A percentile compares a stretch with the other conserved stretches of the same genome.
These are phyloP conservation scores for Bruguiera sexangula DNA, from an alignment of 345 rosid species.

Conservation along the genomic window DNA sequence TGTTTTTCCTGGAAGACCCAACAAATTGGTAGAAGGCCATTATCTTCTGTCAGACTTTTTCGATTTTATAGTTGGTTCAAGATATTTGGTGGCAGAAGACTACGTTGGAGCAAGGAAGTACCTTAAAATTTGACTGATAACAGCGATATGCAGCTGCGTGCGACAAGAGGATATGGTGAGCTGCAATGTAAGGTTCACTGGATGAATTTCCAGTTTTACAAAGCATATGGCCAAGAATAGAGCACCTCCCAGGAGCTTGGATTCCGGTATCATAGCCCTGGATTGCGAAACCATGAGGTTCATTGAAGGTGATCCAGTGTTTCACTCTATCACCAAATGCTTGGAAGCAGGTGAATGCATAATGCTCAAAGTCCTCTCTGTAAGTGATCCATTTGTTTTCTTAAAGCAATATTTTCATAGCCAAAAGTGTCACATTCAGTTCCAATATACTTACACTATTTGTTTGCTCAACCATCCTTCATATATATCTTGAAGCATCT, in stretches of 20 bases:
- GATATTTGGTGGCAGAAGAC: not conserved
- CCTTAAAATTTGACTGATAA: constrained; percentile 68
- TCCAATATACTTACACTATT: constrained; percentile 50
- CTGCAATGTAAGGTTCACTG: constrained; percentile 69
- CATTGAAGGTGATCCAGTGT: constrained; percentile 91
- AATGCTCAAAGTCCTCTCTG: constrained; percentile 73
- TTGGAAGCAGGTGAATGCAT: constrained; percentile 72
- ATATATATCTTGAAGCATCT: constrained; percentile 77
- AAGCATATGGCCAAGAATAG: constrained; percentile 64
- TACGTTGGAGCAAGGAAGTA: constrained; percentile 6
- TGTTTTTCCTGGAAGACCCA: constrained; percentile 49
- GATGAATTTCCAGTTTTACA: constrained; percentile 79
- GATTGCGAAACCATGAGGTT: constrained; percentile 75
- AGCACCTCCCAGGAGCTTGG: constrained; percentile 97
- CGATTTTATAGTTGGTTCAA: not conserved
- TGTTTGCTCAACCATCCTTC: constrained; percentile 75
- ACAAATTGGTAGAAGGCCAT: not conserved
- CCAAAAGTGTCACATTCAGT: not conserved
- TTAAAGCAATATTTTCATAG: constrained; percentile 4
- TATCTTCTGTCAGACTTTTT: not conserved
- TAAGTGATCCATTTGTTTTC: not conserved
- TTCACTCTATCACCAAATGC: constrained; percentile 87
- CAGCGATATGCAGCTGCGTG: constrained; percentile 73
- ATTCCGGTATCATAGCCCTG: constrained; percentile 89
- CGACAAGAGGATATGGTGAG: constrained; percentile 80